phyloP scores from a whole-genome alignment of 768 basidiomycete species.

The Lentinula aciculospora region DNA sequence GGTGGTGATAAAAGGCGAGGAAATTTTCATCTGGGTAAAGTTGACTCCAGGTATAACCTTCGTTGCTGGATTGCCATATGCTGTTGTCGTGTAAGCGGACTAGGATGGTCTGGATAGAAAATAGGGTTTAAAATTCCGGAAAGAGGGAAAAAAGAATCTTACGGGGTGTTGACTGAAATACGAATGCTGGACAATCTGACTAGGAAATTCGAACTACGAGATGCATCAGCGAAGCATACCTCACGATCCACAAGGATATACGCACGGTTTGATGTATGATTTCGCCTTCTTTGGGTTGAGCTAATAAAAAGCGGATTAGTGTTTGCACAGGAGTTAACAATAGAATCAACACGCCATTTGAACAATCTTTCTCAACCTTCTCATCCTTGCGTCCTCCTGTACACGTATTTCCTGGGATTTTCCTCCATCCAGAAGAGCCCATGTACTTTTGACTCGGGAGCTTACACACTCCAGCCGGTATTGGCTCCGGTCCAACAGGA shows the following conservation, averaged over 20 bases:
- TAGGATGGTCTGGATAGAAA: constrained; percentile 60
- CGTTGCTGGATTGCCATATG: constrained; percentile 93
- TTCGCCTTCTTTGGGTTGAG: constrained; percentile 75
- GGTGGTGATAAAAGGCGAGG: constrained; percentile 84
- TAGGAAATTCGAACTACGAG: constrained; percentile 59
- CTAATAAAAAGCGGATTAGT: constrained; percentile 29
- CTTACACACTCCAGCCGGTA: constrained; percentile 71
- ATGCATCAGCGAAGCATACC: background rate
- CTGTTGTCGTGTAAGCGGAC: constrained; percentile 70
- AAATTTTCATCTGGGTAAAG: constrained; percentile 57
- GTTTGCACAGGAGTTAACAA: background rate
- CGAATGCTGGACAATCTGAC: constrained; percentile 62
- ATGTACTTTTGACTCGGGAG: constrained; percentile 56
- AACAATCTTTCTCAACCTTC: constrained; percentile 68
- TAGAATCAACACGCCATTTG: constrained; percentile 51
- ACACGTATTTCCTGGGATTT: constrained; percentile 92
- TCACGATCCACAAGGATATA: background rate
- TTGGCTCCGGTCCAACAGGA: constrained; percentile 81
- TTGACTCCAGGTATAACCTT: constrained; percentile 88
- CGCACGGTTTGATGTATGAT: constrained; percentile 72
- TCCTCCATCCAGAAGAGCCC: constrained; percentile 89
- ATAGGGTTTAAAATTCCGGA: background rate
- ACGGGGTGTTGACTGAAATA: constrained; percentile 84
- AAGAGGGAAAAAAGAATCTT: constrained; percentile 12
- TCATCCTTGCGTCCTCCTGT: constrained; percentile 70